Conservation (phyloP, 345 rosid genomes). For the Mangifera indica region DNA sequence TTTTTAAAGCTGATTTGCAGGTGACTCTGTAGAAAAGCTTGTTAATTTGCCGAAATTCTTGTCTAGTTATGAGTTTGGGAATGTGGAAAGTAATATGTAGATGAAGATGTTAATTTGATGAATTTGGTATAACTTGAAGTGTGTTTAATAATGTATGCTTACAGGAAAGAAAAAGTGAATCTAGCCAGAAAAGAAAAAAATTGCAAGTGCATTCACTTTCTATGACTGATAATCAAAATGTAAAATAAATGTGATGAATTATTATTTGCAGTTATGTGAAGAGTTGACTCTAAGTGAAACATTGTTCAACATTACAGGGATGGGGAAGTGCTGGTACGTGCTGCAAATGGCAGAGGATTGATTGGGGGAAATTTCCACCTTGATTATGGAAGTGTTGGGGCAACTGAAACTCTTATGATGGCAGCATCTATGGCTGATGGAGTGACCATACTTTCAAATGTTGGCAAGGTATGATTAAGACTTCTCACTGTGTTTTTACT, state of each 20-base stretch:
- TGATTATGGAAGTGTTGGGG: constrained; percentile 38
- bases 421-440: constrained; percentile 43
- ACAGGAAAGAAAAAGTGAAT: constrained; percentile 7
- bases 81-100: background rate
- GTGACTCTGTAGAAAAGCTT: too few species aligned
- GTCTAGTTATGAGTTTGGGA: background rate
- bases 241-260: background rate
- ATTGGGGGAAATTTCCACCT: constrained; percentile 34
- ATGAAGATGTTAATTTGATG: background rate
- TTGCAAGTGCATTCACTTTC: background rate
- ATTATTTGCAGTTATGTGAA: background rate
- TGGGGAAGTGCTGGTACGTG: constrained; percentile 25
- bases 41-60: background rate
- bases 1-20: background rate
- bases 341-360: constrained; percentile 34
- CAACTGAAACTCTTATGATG: constrained; percentile 45
- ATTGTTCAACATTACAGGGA: constrained; percentile 22
- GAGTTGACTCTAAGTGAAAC: background rate
- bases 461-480: constrained; percentile 29
- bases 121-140: background rate
- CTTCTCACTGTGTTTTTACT: background rate
- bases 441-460: constrained; percentile 33
- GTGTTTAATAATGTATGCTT: background rate
- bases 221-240: background rate
- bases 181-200: background rate